Conservation (phyloP, 2,329 filamentous ascomycete species). For the Anisogramma anomala region DNA sequence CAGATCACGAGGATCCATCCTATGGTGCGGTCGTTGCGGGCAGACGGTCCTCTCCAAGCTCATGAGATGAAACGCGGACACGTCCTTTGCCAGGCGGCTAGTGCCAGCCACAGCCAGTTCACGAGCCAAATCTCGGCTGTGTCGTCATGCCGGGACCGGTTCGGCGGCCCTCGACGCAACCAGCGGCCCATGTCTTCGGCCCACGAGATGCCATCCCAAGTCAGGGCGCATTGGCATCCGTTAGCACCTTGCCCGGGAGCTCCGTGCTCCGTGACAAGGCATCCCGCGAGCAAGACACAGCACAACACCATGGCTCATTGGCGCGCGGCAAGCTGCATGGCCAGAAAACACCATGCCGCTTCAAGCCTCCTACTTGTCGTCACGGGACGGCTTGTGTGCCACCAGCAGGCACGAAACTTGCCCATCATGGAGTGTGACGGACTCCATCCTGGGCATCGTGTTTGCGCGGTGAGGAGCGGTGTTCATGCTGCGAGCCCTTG, state of each 20-base stretch:
- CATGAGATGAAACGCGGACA: constrained; percentile 7
- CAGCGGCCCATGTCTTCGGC: not conserved
- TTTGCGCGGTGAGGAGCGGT: not conserved
- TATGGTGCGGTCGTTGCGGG: not conserved
- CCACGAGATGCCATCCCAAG: not conserved
- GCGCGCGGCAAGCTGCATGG: constrained; percentile 3
- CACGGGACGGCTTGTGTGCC: not conserved
- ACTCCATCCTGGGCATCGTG: not conserved
- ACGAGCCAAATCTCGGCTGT: not conserved
- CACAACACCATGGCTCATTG: not conserved
- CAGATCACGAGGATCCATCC: constrained; percentile 3
- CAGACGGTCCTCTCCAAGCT: not conserved
- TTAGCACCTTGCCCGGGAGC: too few relatives aligned
- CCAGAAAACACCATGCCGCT: not conserved
- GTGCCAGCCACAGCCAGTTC: too few relatives aligned
- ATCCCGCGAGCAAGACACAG: too few relatives aligned
- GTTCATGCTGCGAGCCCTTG: not conserved
- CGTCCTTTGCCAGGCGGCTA: too few relatives aligned
- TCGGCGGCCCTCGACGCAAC: not conserved
- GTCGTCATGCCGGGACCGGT: not conserved
- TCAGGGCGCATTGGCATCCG: too few relatives aligned
- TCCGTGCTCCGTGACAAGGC: too few relatives aligned
- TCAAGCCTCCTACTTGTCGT: too few relatives aligned
- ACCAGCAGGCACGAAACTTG: not conserved
- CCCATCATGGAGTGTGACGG: not conserved